phyloP scores from a whole-genome alignment of 2,329 filamentous ascomycete species.

The Arthrobotrys conoides region DNA sequence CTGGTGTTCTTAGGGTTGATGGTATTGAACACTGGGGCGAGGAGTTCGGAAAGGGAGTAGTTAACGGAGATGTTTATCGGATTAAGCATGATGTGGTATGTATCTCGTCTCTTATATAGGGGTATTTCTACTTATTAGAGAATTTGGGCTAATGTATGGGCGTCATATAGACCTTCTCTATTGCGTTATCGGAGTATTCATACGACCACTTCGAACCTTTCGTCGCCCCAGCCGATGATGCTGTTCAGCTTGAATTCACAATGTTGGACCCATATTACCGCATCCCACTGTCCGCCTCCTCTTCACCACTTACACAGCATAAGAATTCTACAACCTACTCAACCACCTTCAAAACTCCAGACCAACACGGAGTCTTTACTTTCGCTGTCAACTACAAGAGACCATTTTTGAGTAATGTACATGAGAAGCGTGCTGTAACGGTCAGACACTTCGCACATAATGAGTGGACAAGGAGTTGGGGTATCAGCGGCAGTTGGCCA shows the following conservation, averaged over 20 bases:
- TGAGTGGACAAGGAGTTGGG: constrained; percentile 92
- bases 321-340: constrained; percentile 79
- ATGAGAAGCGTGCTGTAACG: constrained; percentile 95
- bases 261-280: constrained; percentile 99
- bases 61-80: constrained; percentile 90
- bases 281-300: constrained; percentile 76
- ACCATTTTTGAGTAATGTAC: constrained; percentile 87
- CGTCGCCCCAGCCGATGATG: constrained; percentile 77
- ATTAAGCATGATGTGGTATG: constrained; percentile 97
- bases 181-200: constrained; percentile 88
- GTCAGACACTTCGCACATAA: constrained; percentile 97
- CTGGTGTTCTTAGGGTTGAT: constrained; percentile 88
- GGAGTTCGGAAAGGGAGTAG: constrained; percentile 67
- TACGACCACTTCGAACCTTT: constrained; percentile 83
- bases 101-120: constrained; percentile 64
- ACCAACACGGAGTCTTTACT: constrained; percentile 99
- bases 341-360: constrained; percentile 83
- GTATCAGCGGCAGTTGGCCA: constrained; percentile 91
- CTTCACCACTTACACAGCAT: constrained; percentile 67
- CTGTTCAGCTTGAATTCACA: constrained; percentile 93
- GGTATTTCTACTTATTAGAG: neutral
- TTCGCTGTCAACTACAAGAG: constrained; percentile 98
- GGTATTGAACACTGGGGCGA: constrained; percentile 80
- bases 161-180: constrained; percentile 78
- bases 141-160: neutral